phyloP scores from a whole-genome alignment of 164 flowering plant genomes.

The Dillenia suffruticosa region DNA sequence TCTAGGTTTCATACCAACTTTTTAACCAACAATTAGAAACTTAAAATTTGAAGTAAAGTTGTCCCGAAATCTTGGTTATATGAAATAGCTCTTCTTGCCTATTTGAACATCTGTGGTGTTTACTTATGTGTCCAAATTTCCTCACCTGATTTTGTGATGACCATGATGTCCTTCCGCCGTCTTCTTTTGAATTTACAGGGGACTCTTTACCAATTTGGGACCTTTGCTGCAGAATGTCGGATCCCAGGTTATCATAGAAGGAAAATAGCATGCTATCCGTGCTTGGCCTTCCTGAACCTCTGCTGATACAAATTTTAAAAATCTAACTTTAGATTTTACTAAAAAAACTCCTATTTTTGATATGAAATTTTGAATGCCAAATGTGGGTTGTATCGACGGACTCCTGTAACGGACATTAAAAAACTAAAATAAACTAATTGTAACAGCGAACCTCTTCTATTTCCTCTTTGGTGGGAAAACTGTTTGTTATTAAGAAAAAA shows the following conservation, averaged over 20 bases:
- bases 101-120: background rate
- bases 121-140: background rate
- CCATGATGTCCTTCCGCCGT: slow-evolving; percentile 16
- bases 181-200: slow-evolving; percentile 22
- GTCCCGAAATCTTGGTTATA: background rate
- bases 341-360: too few species aligned
- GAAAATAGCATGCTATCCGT: slow-evolving; percentile 38
- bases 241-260: slow-evolving; percentile 31
- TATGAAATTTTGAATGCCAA: too few species aligned
- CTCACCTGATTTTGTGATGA: slow-evolving; percentile 29
- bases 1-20: background rate
- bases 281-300: slow-evolving; percentile 46
- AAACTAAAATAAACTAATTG: too few species aligned
- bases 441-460: too few species aligned
- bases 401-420: too few species aligned
- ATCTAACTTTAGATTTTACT: too few species aligned
- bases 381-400: too few species aligned
- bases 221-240: slow-evolving; percentile 30
- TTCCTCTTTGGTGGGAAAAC: too few species aligned
- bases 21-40: background rate
- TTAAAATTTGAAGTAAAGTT: background rate
- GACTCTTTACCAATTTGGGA: slow-evolving; percentile 12
- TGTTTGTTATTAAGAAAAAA: too few species aligned
- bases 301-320: too few species aligned
- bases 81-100: background rate